phyloP scores from a whole-genome alignment of 2,329 filamentous ascomycete species.

The Decorospora gaudefroyi region DNA sequence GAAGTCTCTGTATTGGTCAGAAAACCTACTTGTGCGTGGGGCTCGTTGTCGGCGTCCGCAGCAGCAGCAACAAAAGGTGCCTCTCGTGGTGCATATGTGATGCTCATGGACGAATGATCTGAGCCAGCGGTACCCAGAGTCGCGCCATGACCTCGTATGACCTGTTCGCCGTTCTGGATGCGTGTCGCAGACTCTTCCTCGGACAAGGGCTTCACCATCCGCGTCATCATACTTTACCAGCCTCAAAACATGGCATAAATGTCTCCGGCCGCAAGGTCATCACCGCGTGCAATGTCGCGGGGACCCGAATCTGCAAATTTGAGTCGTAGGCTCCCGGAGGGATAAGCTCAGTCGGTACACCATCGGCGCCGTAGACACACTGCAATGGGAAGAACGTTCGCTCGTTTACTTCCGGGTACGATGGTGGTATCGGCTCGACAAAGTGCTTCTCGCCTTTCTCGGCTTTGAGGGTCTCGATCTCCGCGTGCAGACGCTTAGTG shows the following conservation, averaged over 20 bases:
- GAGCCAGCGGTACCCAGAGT: not conserved
- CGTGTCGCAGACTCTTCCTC: constrained; percentile 9
- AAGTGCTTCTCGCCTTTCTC: not conserved
- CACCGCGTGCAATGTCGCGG: constrained; percentile 7
- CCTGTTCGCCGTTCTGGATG: not conserved
- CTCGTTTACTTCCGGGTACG: not conserved
- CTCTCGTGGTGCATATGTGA: not conserved
- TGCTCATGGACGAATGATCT: not conserved
- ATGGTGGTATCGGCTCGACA: not conserved
- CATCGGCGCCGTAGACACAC: not conserved
- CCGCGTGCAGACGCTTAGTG: not conserved
- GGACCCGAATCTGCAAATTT: not conserved
- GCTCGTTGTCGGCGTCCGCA: accelerated
- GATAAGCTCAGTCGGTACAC: constrained; percentile 1
- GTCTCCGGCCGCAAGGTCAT: constrained; percentile 3
- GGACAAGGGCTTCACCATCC: constrained; percentile 9
- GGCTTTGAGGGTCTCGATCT: constrained; percentile 5
- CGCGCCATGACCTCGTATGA: not conserved
- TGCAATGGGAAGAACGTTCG: constrained; percentile 1
- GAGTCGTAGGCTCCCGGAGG: constrained; percentile 1
- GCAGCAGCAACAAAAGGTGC: accelerated
- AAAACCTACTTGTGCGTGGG: no score
- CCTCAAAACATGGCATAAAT: not conserved
- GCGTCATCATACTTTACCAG: constrained; percentile 9
- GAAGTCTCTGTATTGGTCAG: not conserved